Evolutionary conservation across 2,329 filamentous ascomycete genomes (phyloP).

Genomic region (Fusarium musae): DNA sequence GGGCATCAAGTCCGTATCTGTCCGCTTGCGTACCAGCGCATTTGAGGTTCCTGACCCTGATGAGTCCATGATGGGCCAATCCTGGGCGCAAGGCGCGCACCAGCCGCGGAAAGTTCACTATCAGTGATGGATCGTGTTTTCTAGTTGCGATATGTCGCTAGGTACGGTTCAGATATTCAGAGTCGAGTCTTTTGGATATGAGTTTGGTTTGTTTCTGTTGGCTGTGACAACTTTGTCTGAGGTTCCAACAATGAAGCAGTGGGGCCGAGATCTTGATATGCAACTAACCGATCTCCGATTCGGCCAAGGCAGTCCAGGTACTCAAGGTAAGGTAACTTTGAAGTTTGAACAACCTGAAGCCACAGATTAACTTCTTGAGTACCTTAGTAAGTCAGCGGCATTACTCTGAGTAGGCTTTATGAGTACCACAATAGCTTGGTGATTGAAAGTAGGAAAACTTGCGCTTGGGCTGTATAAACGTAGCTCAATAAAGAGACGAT

Average conservation of each 20-base stretch:
- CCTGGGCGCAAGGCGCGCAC: not conserved
- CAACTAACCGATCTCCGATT: constrained; percentile 38
- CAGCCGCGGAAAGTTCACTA: not conserved
- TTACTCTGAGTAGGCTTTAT: not conserved
- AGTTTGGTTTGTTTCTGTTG: not conserved
- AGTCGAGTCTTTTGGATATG: not conserved
- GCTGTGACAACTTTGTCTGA: not conserved
- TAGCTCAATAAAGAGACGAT: not conserved
- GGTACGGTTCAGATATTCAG: not conserved
- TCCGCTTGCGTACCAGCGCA: constrained; percentile 74
- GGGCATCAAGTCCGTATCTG: constrained; percentile 81
- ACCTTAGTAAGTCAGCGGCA: not conserved
- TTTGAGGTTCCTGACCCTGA: constrained; percentile 54
- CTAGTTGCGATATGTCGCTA: not conserved
- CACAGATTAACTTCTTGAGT: not conserved
- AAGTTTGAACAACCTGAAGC: not conserved
- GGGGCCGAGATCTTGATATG: constrained; percentile 34
- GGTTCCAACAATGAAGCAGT: constrained; percentile 5
- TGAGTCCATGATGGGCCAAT: constrained; percentile 51
- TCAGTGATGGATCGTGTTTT: not conserved
- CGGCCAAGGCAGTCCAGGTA: not conserved
- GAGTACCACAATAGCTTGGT: not conserved
- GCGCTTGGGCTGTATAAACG: not conserved
- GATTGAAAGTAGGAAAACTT: not conserved
- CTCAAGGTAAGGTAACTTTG: not conserved